Evolutionary conservation across 352 stramenopile genomes (phyloP), one percentile per base, ranked within the genome.

Genomic region (Pythium aristosporum): DNA sequence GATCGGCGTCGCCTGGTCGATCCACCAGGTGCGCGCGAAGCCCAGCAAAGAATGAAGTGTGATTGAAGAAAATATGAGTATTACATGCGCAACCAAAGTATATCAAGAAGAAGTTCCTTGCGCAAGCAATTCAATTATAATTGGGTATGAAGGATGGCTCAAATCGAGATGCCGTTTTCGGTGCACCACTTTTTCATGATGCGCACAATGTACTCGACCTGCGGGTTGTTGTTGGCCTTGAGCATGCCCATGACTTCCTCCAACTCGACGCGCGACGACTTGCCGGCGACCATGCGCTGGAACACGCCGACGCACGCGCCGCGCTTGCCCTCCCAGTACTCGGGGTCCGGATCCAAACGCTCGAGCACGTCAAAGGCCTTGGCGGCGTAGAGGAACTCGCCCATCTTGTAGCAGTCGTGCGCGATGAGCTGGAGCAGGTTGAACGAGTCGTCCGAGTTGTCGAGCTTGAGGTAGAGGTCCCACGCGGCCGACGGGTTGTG

Each of bases 371-470:
- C 82, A 61, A 98, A 98, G 3, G 89, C 91, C 73, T 98, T 98
- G 34, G 96, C 95, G 1, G 96, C 82, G 67, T 96, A 98, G 0
- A 98, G 75, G 63, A 98, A 99, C 57, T 98, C 91, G 21, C 96
- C 96, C 85, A 98, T 98, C 70, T 89, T 89, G 84, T 99, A 99
- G 77, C 94, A 99, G 72, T 99, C 96, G 62, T 98, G 98, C 18
- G 94, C 96, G 49, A 99, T 97, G 16, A 99, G 77, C 69, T 98
- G 91, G 16, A 99, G 78, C 34, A 99, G 64, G 51, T 98, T 97
- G 80, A 98, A 98, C 34, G 88, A 97, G 34, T 98, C 92, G 67
- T 97, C 92, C 62, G 85, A 91, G 69, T 96, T 98, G 68, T 98
- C 94, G 47, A 97, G 96, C 67, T 98, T 98, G 21, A 99, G 76